Percentiles rank a stretch among this genome's conserved stretches.
phyloP scores from a whole-genome alignment of 768 basidiomycete species.

The Russula griseocarnosa region DNA sequence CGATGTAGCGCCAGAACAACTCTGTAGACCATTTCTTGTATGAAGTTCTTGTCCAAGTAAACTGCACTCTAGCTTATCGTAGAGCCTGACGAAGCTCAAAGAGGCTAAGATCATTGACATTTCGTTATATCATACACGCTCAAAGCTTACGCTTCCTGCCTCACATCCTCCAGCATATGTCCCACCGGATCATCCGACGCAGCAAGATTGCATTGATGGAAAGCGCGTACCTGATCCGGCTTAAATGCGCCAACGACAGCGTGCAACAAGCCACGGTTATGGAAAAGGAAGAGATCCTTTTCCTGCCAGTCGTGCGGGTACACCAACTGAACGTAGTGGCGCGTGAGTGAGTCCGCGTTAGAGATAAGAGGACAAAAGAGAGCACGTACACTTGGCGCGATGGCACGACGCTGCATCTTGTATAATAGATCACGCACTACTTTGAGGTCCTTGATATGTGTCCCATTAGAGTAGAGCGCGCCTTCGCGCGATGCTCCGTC shows the following conservation, averaged over 20 bases:
- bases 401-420: constrained; percentile 86
- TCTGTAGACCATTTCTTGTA: neutral
- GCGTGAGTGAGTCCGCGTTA: neutral
- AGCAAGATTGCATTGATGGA: constrained; percentile 85
- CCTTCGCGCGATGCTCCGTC: constrained; percentile 51
- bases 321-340: constrained; percentile 47
- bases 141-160: constrained; percentile 47
- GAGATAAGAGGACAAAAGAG: neutral
- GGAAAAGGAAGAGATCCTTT: constrained; percentile 77
- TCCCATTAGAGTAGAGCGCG: constrained; percentile 81
- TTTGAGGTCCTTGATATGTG: constrained; percentile 65
- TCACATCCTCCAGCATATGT: constrained; percentile 60
- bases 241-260: constrained; percentile 74
- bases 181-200: constrained; percentile 68
- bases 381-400: constrained; percentile 62
- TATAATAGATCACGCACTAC: constrained; percentile 73
- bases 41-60: neutral
- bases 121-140: too few relatives aligned
- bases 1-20: neutral
- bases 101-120: too few relatives aligned
- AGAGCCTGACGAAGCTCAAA: too few relatives aligned
- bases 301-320: constrained; percentile 87
- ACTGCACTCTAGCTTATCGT: too few relatives aligned
- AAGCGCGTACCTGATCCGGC: constrained; percentile 62
- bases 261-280: constrained; percentile 79